Base-by-base conservation (phyloP, 495 filamentous ascomycete species). In the Trypethelium eluteriae region DNA sequence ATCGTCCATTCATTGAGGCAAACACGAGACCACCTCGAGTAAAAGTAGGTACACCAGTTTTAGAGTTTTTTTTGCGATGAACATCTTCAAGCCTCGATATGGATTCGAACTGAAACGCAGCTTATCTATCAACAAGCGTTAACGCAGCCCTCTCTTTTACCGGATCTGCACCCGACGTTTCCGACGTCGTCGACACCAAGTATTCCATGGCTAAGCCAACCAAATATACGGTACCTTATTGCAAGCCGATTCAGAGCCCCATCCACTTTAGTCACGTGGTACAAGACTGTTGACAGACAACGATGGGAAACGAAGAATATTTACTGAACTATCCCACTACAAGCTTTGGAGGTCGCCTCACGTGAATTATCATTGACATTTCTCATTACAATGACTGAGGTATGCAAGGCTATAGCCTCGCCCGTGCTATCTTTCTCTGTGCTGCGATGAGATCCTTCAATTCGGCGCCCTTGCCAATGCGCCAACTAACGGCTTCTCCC, bases 401-500 rank as follows among this genome's bases (percentile, higher is more conserved):
- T 53, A 18, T 18, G 1, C 2, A 36, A 4, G 53, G 3, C 53
- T 59, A 59, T 59, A 59, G 53, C 53, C 53, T 59, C 32, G 53
- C 53, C 53, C 53, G 53, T 59, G 32, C 53, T 59, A 59, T 59
- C 53, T 36, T 59, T 1, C 36, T 59, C 36, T 59, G 53, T 59
- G 53, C 53, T 5, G 53, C 32, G 32, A 59, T 59, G 32, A 59
- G 53, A 32, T 59, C 53, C 32, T 59, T 59, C 53, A 59, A 36
- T 59, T 59, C 53, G 53, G 53, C 53, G 32, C 53, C 53, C 32
- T 59, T 59, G 32, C 53, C 53, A 59, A 59, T 36, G 53, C 53
- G 53, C 53, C 53, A 59, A 59, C 53, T 59, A 9, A 59, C 32
- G 6, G 53, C 32, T 59, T 59, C 53, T 59, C 53, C 53, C 53